Evolutionary conservation across 2,329 filamentous ascomycete species (phyloP), one percentile per base, ranked within the genome.

Genomic region (Proliferodiscus dingleyae): DNA sequence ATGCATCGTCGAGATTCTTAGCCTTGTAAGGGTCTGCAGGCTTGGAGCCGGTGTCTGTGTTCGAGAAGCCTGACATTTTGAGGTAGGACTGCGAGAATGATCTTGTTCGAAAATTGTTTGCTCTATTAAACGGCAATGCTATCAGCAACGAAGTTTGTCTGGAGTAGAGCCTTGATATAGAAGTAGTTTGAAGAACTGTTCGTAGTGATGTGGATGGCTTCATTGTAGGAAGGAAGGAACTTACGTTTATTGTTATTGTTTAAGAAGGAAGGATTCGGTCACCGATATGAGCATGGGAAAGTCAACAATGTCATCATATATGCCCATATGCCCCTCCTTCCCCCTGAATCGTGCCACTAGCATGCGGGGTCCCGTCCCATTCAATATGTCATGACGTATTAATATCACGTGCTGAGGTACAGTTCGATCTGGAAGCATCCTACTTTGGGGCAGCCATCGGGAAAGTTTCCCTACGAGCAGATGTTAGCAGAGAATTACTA

Each of bases 21-120:
- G 72, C 68, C 62, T 80, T 89, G 73, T 94, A 95, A 2, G 87
- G 87, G 67, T 93, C 86, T 43, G 73, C 78, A 33, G 78, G 70
- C 68, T 84, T 80, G 66, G 68, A 70, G 61, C 79, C 81, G 33
- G 79, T 80, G 52, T 73, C 66, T 30, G 81, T 67, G 65, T 84
- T 85, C 63, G 75, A 75, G 66, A 74, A 78, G 58, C 24, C 24
- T 26, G 61, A 60, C 49, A 58, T 61, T 41, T 50, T 55, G 23
- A 18, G 32, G 1, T 15, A 32, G 22, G 16, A 32, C 16, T 22
- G 45, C 43, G n/a, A 45, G n/a, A 30, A 16, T 16, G 19, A 33
- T 33, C 45, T 41, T 26, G 24, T 26, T 45, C 41, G 37, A 9
- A 10, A 8, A 19, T 29, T 47, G 16, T 42, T 38, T 43, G 40